A percentile compares a stretch with the other conserved stretches of the same genome.
These are phyloP conservation scores for Tephrocybe sp. DNA, from an alignment of 768 basidiomycete genomes.

Conservation along the genomic window DNA sequence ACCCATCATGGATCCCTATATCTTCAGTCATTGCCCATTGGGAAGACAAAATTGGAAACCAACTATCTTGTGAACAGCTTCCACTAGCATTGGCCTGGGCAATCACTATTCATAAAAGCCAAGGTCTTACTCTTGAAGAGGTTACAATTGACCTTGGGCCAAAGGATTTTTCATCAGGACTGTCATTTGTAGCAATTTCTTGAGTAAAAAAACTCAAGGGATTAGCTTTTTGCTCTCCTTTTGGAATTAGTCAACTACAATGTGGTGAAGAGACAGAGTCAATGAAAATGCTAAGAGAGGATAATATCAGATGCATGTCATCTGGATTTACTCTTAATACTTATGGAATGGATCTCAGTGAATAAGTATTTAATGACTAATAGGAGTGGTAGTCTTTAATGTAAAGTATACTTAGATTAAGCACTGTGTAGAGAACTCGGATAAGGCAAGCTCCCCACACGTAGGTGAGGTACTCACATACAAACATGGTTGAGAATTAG, in stretches of 20 bases:
- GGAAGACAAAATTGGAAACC: constrained; percentile 9
- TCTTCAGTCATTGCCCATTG: constrained; percentile 12
- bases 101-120: constrained; percentile 77
- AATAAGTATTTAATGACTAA: too few species aligned
- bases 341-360: too few species aligned
- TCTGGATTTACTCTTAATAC: too few species aligned
- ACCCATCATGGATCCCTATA: constrained; percentile 21
- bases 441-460: too few species aligned
- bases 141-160: constrained; percentile 1
- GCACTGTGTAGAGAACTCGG: too few species aligned
- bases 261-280: neutral
- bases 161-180: constrained; percentile 7
- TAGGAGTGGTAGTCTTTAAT: too few species aligned
- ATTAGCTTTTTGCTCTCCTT: neutral
- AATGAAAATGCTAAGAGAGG: constrained; percentile 2
- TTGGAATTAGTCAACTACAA: neutral
- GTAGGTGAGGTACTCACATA: too few species aligned
- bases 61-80: constrained; percentile 33
- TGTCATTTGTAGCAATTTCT: constrained; percentile 6
- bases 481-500: too few species aligned
- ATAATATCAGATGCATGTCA: neutral
- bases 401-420: too few species aligned
- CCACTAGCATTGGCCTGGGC: constrained; percentile 72
- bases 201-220: constrained; percentile 8
- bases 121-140: constrained; percentile 62